Conservation (phyloP, 2,329 filamentous ascomycete species). For the Raffaelea albimanens region DNA sequence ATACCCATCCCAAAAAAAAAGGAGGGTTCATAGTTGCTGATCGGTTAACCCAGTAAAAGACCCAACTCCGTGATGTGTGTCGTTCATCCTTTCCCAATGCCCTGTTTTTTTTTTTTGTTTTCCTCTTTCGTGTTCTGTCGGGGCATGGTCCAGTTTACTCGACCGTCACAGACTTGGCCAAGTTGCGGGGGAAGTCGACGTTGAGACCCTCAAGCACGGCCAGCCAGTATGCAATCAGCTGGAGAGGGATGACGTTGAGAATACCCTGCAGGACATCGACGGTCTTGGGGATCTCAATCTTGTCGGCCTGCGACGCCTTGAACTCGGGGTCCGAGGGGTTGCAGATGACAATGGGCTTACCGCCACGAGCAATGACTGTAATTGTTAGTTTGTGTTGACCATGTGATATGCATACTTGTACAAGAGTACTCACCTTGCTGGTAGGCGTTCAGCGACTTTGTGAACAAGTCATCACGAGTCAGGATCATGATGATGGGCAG, state of each 20-base stretch:
- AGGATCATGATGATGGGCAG: conserved; percentile 99
- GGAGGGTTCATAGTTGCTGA: too few relatives aligned
- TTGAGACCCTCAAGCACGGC: conserved; percentile 93
- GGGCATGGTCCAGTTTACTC: too few relatives aligned
- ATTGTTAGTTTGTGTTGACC: not conserved
- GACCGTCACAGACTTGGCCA: conserved; percentile 98
- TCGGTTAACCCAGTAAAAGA: too few relatives aligned
- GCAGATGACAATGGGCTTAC: conserved; percentile 98
- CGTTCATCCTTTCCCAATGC: too few relatives aligned
- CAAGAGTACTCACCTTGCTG: conserved; percentile 64
- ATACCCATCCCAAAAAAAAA: not conserved
- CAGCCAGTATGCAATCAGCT: conserved; percentile 98
- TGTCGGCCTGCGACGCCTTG: conserved; percentile 77
- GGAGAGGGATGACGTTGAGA: conserved; percentile 93
- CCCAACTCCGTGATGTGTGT: too few relatives aligned
- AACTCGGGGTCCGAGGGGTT: conserved; percentile 87
- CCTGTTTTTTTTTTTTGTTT: too few relatives aligned
- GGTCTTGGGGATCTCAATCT: conserved; percentile 94
- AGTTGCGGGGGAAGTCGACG: conserved; percentile 95
- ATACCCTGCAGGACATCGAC: conserved; percentile 94
- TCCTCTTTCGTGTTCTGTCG: too few relatives aligned
- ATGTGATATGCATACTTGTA: not conserved
- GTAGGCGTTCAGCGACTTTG: conserved; percentile 98
- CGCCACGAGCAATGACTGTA: conserved; percentile 83
- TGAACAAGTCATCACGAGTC: conserved; percentile 90